Conservation (phyloP, 164 flowering plant species). For the Sedum album region DNA sequence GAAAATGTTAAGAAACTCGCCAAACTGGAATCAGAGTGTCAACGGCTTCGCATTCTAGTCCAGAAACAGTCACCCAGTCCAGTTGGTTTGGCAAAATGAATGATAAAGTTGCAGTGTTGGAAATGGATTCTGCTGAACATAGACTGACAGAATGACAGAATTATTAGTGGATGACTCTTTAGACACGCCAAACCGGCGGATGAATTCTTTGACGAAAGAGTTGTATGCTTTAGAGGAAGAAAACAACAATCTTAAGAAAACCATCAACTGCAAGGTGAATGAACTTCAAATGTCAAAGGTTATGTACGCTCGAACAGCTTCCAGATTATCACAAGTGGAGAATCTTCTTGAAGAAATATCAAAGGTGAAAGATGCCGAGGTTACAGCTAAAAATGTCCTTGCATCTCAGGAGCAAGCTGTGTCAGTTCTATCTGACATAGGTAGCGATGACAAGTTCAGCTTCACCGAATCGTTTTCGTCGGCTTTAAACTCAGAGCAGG, state of each 20-base stretch:
- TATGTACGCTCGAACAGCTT: constrained; percentile 24
- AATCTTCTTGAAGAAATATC: constrained; percentile 20
- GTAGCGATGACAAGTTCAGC: constrained; percentile 43
- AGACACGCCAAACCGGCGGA: constrained; percentile 22
- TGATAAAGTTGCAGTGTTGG: constrained; percentile 41
- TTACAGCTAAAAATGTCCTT: constrained; percentile 10
- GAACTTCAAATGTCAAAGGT: constrained; percentile 31
- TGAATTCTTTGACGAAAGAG: constrained; percentile 24
- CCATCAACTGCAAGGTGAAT: constrained; percentile 21
- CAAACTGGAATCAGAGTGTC: constrained; percentile 55
- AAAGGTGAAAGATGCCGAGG: constrained; percentile 15
- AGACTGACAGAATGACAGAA: constrained; percentile 27
- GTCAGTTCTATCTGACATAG: constrained; percentile 32
- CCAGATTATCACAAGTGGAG: constrained; percentile 27
- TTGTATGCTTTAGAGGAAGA: constrained; percentile 39
- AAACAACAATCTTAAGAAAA: constrained; percentile 38
- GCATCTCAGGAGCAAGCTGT: constrained; percentile 18
- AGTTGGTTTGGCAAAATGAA: constrained; percentile 49
- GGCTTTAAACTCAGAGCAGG: constrained; percentile 40
- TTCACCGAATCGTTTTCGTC: constrained; percentile 47
- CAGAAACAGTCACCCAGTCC: constrained; percentile 53
- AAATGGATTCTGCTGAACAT: constrained; percentile 22
- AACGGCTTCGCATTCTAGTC: constrained; percentile 47
- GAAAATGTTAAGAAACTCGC: constrained; percentile 47
- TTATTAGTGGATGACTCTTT: constrained; percentile 18